Base-by-base conservation (phyloP, 108 stramenopile genomes). In the Mediolabrus comicus region DNA sequence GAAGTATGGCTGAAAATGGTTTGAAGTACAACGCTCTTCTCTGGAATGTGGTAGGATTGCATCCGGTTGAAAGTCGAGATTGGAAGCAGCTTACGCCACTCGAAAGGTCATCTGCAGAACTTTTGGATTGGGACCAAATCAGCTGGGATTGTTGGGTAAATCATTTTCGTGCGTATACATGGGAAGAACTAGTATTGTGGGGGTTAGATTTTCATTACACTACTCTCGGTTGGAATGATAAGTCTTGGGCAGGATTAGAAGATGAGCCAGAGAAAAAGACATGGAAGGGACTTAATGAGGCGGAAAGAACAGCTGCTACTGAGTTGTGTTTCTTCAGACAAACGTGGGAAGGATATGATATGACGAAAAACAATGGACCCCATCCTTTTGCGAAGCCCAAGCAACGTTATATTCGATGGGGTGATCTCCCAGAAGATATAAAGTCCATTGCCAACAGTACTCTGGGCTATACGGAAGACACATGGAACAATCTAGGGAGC, bases 61-160 rank as follows among this genome's bases (percentile, higher is more conserved):
- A 31, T 57, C 8, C 4, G 22, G 51, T 79, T 14, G 77, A 79
- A 30, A 19, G 34, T 11, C 46, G 71, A 13, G 56, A 22, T 19
- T 79, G 77, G 68, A 46, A 59, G 1, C 31, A 41, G 0, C 31
- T 69, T 3, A 69, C 58, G 0, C 4, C n/a, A 13, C 39, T 28
- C 13, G 68, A 69, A 30, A 56, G n/a, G 54, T 27, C 41, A 11
- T 30, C 68, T 5, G 68, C 68, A 24, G 31, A 26, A 3, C 41
- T 34, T 13, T 16, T 79, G 32, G 77, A 70, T 33, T 79, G 65
- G 65, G 58, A 32, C 7, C 57, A 73, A 14, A 38, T 24, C 16
- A 46, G 51, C 3, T 83, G 77, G 77, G 82, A 83, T 55, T 83
- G 82, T 51, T 78, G 72, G 65, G 24, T 32, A n/a, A 49, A 49